These are phyloP conservation scores for Claviceps sp. DNA, from an alignment of 2,329 filamentous ascomycete species.

Conservation along the genomic window DNA sequence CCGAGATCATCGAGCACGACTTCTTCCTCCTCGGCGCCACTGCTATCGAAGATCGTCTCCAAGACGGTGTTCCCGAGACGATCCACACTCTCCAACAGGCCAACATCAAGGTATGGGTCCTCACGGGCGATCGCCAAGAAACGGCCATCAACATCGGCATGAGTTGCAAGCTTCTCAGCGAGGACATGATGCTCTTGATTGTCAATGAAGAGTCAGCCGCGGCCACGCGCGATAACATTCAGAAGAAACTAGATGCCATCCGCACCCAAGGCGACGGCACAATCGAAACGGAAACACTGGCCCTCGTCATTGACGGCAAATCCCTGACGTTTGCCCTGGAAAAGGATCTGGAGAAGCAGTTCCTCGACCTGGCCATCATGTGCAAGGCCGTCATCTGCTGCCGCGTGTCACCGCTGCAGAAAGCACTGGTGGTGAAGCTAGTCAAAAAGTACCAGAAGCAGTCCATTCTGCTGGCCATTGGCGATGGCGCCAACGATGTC, in stretches of 20 bases:
- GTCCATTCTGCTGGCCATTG: conserved; percentile 84
- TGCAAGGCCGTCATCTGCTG: conserved; percentile 99
- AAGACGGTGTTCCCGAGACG: conserved; percentile 95
- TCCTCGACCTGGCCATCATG: conserved; percentile 83
- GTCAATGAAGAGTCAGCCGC: conserved; percentile 77
- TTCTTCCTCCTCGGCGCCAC: conserved; percentile 87
- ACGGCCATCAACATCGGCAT: conserved; percentile 99
- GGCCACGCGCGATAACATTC: conserved; percentile 74
- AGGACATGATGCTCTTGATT: conserved; percentile 96
- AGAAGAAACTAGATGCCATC: conserved; percentile 89
- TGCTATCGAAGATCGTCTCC: conserved; percentile 90
- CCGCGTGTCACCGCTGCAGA: conserved; percentile 92
- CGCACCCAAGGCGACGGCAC: conserved; percentile 64
- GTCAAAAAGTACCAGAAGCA: conserved; percentile 88
- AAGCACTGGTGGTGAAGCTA: conserved; percentile 93
- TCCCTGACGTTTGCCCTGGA: conserved; percentile 88
- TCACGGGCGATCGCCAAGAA: conserved; percentile 95
- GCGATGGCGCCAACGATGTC: conserved; percentile 97
- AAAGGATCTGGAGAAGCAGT: conserved; percentile 82
- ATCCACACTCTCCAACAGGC: conserved; percentile 95
- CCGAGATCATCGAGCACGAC: conserved; percentile 88
- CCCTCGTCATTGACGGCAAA: conserved; percentile 90
- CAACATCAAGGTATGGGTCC: conserved; percentile 96
- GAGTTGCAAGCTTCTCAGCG: conserved; percentile 96
- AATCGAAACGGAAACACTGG: conserved; percentile 73